Evolutionary conservation across 306 rosid genomes (phyloP).

Genomic region (Vachellia collinsii): DNA sequence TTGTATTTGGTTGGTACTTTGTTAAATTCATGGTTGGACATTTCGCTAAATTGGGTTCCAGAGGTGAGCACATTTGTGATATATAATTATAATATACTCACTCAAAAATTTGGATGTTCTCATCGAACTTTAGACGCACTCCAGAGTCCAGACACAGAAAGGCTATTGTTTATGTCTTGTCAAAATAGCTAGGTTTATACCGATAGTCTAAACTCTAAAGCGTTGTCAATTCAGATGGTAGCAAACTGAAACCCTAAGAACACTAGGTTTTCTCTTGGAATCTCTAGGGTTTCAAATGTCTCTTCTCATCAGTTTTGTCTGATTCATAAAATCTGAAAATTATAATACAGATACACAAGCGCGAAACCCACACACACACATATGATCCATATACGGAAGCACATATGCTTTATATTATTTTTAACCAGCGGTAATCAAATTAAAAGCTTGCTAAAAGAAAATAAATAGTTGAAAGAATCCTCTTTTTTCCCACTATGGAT

Average conservation of each 20-base stretch:
- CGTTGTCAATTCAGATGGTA: conserved; percentile 1
- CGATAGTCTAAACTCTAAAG: neutral
- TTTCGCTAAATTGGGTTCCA: neutral
- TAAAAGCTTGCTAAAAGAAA: neutral
- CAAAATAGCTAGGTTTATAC: conserved; percentile 38
- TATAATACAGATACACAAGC: no score
- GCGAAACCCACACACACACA: no score
- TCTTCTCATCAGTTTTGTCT: neutral
- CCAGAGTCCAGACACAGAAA: conserved; percentile 33
- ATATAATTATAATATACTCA: conserved; percentile 12
- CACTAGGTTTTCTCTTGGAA: conserved; percentile 8
- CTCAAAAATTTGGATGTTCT: conserved; percentile 18
- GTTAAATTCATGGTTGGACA: neutral
- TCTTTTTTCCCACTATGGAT: neutral
- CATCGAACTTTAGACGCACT: neutral
- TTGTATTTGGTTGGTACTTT: neutral
- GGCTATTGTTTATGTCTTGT: conserved; percentile 42
- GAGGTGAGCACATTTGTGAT: neutral
- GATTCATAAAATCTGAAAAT: neutral
- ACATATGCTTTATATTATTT: neutral
- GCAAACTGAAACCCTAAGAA: neutral
- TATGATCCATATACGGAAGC: no score
- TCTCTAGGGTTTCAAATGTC: conserved; percentile 36
- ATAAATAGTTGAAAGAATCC: conserved; percentile 18
- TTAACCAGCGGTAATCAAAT: neutral